phyloP scores from a whole-genome alignment of 345 rosid species.

The Eucalyptus polybractea region DNA sequence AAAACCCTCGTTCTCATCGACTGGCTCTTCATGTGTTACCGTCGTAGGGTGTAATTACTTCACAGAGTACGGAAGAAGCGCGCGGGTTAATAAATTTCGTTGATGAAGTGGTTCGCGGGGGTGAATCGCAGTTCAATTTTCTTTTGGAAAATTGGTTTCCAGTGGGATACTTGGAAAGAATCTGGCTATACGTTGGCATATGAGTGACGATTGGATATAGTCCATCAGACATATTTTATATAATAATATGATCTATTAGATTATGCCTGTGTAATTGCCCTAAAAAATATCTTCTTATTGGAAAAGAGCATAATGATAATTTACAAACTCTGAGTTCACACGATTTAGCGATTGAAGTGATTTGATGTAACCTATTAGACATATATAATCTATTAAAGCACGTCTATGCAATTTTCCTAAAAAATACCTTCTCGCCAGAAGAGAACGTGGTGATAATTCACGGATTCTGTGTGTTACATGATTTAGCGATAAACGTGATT shows the following conservation, averaged over 20 bases:
- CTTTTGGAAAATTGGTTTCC: not conserved
- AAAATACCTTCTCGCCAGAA: not conserved
- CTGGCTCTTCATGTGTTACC: not conserved
- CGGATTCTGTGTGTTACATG: accelerated
- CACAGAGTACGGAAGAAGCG: not conserved
- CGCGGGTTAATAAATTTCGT: not conserved
- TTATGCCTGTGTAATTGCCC: not conserved
- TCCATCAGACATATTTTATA: too few species aligned
- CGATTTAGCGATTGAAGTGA: accelerated
- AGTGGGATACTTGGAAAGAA: not conserved
- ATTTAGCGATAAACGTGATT: not conserved
- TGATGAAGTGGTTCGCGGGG: not conserved
- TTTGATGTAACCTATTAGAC: not conserved
- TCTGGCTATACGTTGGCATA: not conserved
- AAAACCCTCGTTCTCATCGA: not conserved
- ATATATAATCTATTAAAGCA: not conserved
- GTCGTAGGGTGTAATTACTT: not conserved
- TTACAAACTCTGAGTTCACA: accelerated
- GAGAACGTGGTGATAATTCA: not conserved
- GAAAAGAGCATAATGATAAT: not conserved
- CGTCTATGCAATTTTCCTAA: accelerated
- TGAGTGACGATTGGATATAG: too few species aligned
- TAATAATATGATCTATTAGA: too few species aligned
- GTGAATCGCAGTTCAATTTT: not conserved
- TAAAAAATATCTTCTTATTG: not conserved